Evolutionary conservation across 805 yeast genomes (phyloP), one percentile per base, ranked within the genome.

Genomic region (Kuraishia ogatae): DNA sequence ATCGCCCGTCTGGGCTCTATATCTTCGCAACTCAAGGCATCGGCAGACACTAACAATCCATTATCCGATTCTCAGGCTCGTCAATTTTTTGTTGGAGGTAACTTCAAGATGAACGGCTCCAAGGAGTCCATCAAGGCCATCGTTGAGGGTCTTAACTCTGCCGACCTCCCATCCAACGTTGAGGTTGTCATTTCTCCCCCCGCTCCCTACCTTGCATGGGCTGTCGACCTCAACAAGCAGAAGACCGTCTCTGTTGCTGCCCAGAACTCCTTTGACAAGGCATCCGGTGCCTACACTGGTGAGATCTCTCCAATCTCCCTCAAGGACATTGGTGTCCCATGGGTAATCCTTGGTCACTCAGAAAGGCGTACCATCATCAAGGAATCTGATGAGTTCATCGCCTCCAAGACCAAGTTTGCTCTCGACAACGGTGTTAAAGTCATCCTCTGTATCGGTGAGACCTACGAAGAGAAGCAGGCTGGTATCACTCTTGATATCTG

Each of bases 31-130:
- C 24, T 22, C 26, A 35, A 28, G 46, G 52, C 24, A 29, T 28
- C 24, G 26, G 48, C 50, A 28, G 43, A 35, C 43, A 35, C 55
- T 53, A 53, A 53, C 54, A 24, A 20, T 29, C 8, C 46, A 35
- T 17, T 17, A 8, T 35, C 43, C 48, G 23, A 28, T 21, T 50
- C 53, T 21, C 54, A 69, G 96, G 85, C 96, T 72, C 88, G 96
- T 77, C 82, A 80, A 75, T 94, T 93, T 79, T 92, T 94, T 75
- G 97, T 94, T 70, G 99, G 99, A 67, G 99, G 99, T 70, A 94
- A 94, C 91, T 93, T 94, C 84, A 94, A 94, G 78, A 86, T 94
- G 89, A 94, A 94, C 83, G 99, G 99, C 71, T 78, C 96, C 70
- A 85, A 85, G 76, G 82, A 81, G 66, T 87, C 94, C 65, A 88